These are phyloP conservation scores for Erodium chrysanthum DNA, from an alignment of 441 rosid genomes.

Conservation along the genomic window DNA sequence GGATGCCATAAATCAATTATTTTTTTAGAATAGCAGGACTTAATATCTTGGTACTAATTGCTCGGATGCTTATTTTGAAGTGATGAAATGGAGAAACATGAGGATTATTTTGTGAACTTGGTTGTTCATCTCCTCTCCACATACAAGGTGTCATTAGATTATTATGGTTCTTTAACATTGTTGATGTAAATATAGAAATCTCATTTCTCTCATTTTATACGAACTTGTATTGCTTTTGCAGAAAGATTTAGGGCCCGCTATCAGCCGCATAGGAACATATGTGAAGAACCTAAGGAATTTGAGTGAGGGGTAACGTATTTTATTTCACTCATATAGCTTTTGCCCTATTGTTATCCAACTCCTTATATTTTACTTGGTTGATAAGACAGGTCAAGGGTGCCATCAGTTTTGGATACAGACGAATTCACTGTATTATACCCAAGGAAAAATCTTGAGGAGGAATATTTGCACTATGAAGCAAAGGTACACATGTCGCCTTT, in stretches of 20 bases:
- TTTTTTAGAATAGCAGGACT: slow-evolving; percentile 11
- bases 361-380: slow-evolving; percentile 17
- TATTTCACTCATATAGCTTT: slow-evolving; percentile 12
- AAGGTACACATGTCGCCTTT: slow-evolving; percentile 36
- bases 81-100: slow-evolving; percentile 76
- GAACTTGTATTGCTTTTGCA: slow-evolving; percentile 28
- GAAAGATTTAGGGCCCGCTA: slow-evolving; percentile 73
- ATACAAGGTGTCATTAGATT: slow-evolving; percentile 47
- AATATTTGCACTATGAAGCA: slow-evolving; percentile 78
- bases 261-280: slow-evolving; percentile 57
- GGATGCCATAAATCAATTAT: slow-evolving; percentile 5
- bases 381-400: slow-evolving; percentile 43
- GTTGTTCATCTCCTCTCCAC: slow-evolving; percentile 54
- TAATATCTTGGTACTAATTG: slow-evolving; percentile 20
- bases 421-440: slow-evolving; percentile 49
- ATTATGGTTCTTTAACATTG: slow-evolving; percentile 8
- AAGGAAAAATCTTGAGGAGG: slow-evolving; percentile 81
- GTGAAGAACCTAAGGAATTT: slow-evolving; percentile 78
- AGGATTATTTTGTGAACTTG: slow-evolving; percentile 58
- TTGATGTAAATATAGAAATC: slow-evolving; percentile 4
- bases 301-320: slow-evolving; percentile 49
- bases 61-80: slow-evolving; percentile 33
- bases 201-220: not conserved
- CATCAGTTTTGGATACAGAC: slow-evolving; percentile 35
- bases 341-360: slow-evolving; percentile 10